Conservation (phyloP, 306 rosid genomes). For the Trifolium subterraneum region DNA sequence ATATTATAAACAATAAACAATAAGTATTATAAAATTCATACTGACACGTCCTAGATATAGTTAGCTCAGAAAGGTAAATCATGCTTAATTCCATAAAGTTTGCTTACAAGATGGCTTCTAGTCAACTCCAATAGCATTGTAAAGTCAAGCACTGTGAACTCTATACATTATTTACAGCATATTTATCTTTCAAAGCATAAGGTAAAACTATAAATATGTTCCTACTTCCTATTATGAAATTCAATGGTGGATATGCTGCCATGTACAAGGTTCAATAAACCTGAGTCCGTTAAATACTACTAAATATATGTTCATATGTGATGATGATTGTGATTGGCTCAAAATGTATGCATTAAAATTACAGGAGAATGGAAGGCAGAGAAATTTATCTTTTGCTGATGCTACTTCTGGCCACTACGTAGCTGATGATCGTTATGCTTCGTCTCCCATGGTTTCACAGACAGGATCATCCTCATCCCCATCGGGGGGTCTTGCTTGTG, state of each 20-base stretch:
- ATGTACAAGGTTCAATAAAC: slow-evolving; percentile 4
- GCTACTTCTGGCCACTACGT: slow-evolving; percentile 59
- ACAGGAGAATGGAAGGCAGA: slow-evolving; percentile 84
- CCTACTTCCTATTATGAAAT: slow-evolving; percentile 11
- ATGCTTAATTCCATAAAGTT: background rate
- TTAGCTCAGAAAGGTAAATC: slow-evolving; percentile 22
- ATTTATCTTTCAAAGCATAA: slow-evolving; percentile 11
- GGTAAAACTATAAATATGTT: slow-evolving; percentile 3
- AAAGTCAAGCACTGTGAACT: slow-evolving; percentile 12
- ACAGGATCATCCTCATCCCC: slow-evolving; percentile 85
- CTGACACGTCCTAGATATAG: slow-evolving; percentile 1
- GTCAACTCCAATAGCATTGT: slow-evolving; percentile 1
- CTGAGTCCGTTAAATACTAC: background rate
- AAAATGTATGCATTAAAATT: slow-evolving; percentile 31
- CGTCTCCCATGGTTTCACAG: slow-evolving; percentile 51
- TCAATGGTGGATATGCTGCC: slow-evolving; percentile 24
- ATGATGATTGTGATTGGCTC: slow-evolving; percentile 37
- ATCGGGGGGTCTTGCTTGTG: slow-evolving; percentile 95
- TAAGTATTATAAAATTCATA: background rate
- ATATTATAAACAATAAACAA: background rate
- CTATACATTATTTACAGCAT: background rate
- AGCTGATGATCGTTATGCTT: slow-evolving; percentile 49
- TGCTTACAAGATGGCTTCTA: slow-evolving; percentile 1
- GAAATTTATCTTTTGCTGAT: slow-evolving; percentile 52
- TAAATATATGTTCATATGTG: slow-evolving; percentile 2